These are phyloP conservation scores for Neurospora sp. DNA, from an alignment of 495 filamentous ascomycete genomes.

Conservation along the genomic window DNA sequence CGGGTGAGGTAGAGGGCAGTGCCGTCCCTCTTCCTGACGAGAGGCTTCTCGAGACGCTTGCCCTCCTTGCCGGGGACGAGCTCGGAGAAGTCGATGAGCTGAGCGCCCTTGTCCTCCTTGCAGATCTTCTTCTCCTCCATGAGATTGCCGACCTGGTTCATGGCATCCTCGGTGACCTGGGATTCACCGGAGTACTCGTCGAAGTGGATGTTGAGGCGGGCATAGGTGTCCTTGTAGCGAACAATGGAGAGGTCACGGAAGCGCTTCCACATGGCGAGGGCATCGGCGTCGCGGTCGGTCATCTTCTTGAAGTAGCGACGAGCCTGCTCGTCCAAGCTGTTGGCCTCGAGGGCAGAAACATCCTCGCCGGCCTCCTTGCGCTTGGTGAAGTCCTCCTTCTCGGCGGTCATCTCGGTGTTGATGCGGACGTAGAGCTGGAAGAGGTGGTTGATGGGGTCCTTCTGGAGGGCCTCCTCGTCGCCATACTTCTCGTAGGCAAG, in stretches of 20 bases:
- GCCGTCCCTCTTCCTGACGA: constrained; percentile 51
- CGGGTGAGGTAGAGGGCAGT: constrained; percentile 56
- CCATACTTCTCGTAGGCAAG: constrained; percentile 51
- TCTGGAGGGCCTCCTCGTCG: constrained; percentile 42
- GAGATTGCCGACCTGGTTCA: constrained; percentile 54
- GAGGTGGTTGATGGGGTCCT: constrained; percentile 54
- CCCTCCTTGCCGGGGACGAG: constrained; percentile 49
- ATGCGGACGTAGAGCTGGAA: constrained; percentile 56
- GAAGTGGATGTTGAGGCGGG: constrained; percentile 67
- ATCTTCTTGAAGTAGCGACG: constrained; percentile 83
- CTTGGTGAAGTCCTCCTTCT: constrained; percentile 42
- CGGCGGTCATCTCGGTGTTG: constrained; percentile 44
- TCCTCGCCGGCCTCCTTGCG: constrained; percentile 42
- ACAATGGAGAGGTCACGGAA: constrained; percentile 87
- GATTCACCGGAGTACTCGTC: constrained; percentile 93
- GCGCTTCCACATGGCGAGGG: constrained; percentile 69
- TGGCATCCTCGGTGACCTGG: constrained; percentile 74
- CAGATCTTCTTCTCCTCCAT: constrained; percentile 66
- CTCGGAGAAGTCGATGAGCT: constrained; percentile 80
- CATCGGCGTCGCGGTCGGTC: constrained; percentile 69
- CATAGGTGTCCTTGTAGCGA: constrained; percentile 55
- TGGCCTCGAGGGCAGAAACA: constrained; percentile 34
- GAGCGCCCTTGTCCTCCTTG: constrained; percentile 76
- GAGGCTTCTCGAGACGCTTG: constrained; percentile 45
- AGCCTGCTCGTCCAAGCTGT: constrained; percentile 52